A percentile compares a stretch with the other conserved stretches of the same genome.
These are phyloP conservation scores for Cystobasidium pallidum DNA, from an alignment of 1,284 basidiomycete species.

Conservation along the genomic window DNA sequence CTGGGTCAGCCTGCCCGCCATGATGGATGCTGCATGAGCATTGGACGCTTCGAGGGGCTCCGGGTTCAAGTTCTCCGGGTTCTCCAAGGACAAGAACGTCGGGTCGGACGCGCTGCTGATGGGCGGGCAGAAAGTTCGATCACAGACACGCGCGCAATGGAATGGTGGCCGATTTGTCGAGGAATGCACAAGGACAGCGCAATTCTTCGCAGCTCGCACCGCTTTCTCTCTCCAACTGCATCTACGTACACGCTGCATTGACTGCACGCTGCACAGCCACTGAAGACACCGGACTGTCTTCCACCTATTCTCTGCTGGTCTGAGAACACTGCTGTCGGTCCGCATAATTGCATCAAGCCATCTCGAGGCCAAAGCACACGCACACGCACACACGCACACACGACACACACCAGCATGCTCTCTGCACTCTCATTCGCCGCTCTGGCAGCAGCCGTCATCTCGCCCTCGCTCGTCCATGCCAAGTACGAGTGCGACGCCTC, in stretches of 20 bases:
- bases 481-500: slow-evolving; percentile 32
- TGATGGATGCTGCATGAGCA: no score
- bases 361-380: neutral
- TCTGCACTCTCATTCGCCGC: slow-evolving; percentile 6
- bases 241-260: neutral
- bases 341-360: slow-evolving; percentile 13
- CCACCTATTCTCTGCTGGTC: slow-evolving; percentile 1
- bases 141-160: neutral
- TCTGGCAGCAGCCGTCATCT: slow-evolving; percentile 6
- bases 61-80: no score
- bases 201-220: neutral
- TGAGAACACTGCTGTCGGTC: neutral
- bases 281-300: slow-evolving; percentile 6
- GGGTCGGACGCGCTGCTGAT: no score
- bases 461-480: slow-evolving; percentile 19
- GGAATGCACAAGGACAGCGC: neutral
- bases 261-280: neutral
- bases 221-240: neutral
- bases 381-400: neutral
- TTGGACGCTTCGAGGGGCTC: no score
- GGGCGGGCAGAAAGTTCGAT: neutral
- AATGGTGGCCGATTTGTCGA: neutral
- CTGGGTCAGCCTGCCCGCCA: no score
- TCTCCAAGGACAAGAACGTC: no score
- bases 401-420: neutral